Base-by-base conservation (phyloP, 345 rosid species). In the Moricandia moricandioides region DNA sequence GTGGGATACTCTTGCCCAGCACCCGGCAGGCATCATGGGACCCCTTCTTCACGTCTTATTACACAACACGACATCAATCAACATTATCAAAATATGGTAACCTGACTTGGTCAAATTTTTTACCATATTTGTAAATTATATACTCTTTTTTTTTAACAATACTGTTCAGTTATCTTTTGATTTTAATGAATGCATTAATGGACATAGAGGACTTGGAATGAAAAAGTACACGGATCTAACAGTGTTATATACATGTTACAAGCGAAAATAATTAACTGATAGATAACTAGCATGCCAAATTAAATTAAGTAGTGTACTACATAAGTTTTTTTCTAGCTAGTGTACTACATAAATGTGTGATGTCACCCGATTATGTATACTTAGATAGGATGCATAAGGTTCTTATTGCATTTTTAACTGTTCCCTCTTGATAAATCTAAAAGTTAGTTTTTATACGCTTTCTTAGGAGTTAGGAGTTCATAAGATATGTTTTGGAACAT, bases 1-100 rank as follows among this genome's bases (percentile, higher is more conserved):
- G 86, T 85, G 86, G 89, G 91, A 91, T 91, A 81, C 84, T 87
- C 84, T 78, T 89, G 87, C 83, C 90, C 72, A 43, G 49, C 82
- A 72, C 69, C 77, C 69, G 83, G 77, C 84, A 70, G 63, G 83
- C 91, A 86, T 81, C 26, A 71, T 84, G 81, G 84, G 81, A 76
- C 82, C 90, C 80, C 75, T 80, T 57, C 80, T 75, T 75, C 68
- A 78, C 70, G 78, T 84, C 81, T 83, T 29, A 69, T 74, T 55
- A 72, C 31, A 17, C 77, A 70, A 10, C 31, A 35, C 30, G 58
- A 76, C 74, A 76, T 18, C 30, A 76, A 14, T 49, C 63, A 62
- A 29, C 75, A 30, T 16, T 58, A 30, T 18, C 70, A 55, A 56
- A 54, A 64, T 63, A 63, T 77, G 57, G 75, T 18, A 55, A 77